A percentile compares a stretch with the other conserved stretches of the same genome.
phyloP scores from a whole-genome alignment of 768 basidiomycete genomes.

The Leucogyrophana mollusca region DNA sequence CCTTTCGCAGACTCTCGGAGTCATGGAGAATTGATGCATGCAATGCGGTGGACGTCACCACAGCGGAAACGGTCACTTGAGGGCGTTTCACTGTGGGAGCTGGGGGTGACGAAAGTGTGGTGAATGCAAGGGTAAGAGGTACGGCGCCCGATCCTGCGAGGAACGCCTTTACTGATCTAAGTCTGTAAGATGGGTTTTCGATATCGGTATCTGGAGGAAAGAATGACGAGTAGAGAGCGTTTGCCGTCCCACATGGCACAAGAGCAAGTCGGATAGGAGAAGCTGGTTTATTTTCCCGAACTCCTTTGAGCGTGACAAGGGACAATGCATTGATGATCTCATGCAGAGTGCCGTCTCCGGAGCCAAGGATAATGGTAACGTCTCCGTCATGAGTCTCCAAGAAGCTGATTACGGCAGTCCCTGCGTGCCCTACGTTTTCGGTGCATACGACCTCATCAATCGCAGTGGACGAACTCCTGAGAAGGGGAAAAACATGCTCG shows the following conservation, averaged over 20 bases:
- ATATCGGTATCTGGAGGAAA: conserved; percentile 49
- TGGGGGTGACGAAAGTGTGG: conserved; percentile 39
- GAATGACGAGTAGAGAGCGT: conserved; percentile 81
- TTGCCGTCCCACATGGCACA: conserved; percentile 87
- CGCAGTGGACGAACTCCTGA: conserved; percentile 33
- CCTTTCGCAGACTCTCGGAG: conserved; percentile 70
- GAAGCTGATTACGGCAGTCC: conserved; percentile 40
- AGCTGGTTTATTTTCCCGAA: conserved; percentile 10
- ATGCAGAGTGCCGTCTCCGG: conserved; percentile 92
- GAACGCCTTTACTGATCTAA: conserved; percentile 57
- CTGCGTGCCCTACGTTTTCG: conserved; percentile 52
- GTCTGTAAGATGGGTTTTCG: conserved; percentile 37
- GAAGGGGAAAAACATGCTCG: conserved; percentile 62
- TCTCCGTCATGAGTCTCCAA: conserved; percentile 31
- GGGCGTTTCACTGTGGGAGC: conserved; percentile 16
- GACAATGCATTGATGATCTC: conserved; percentile 74
- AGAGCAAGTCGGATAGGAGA: conserved; percentile 44
- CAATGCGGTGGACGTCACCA: conserved; percentile 83
- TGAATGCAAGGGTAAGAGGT: conserved; percentile 55
- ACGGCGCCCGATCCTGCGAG: conserved; percentile 34
- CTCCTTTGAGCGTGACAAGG: conserved; percentile 19
- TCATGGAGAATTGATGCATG: conserved; percentile 85
- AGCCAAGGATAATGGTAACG: conserved; percentile 59
- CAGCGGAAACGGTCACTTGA: conserved; percentile 51
- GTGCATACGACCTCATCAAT: conserved; percentile 49